Conservation (phyloP, 2,329 filamentous ascomycete genomes). For the Neonectria coccinea region DNA sequence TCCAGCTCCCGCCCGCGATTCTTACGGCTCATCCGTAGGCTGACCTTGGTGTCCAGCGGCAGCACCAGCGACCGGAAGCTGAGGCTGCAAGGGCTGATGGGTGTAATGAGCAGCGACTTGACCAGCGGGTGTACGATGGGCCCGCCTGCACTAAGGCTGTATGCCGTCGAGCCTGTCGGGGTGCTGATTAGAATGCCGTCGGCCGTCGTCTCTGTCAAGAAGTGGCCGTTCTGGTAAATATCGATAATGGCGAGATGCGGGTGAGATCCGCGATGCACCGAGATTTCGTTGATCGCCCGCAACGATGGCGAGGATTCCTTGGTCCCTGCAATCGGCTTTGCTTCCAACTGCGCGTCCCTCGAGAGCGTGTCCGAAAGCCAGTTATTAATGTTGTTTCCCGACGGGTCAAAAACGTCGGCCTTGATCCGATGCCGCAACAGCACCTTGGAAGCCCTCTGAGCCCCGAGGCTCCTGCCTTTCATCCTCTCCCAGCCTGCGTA, state of each 20-base stretch:
- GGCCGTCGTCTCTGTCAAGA: constrained; percentile 92
- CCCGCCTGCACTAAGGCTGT: constrained; percentile 91
- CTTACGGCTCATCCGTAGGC: constrained; percentile 82
- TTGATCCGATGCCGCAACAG: constrained; percentile 88
- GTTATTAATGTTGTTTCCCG: constrained; percentile 71
- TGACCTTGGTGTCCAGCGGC: constrained; percentile 86
- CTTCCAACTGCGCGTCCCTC: constrained; percentile 56
- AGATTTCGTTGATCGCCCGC: constrained; percentile 92
- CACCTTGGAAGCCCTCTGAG: constrained; percentile 79
- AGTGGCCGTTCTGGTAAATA: constrained; percentile 88
- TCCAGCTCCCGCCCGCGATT: constrained; percentile 82
- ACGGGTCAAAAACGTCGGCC: constrained; percentile 82
- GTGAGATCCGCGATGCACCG: constrained; percentile 89
- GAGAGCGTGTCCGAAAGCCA: constrained; percentile 60
- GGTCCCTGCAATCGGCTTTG: constrained; percentile 50
- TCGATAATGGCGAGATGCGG: constrained; percentile 93
- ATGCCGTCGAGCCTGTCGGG: constrained; percentile 94
- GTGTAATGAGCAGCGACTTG: constrained; percentile 87
- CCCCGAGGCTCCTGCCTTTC: constrained; percentile 84
- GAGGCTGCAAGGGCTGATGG: constrained; percentile 91
- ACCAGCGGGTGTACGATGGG: constrained; percentile 95
- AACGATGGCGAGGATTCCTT: constrained; percentile 57
- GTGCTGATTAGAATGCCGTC: constrained; percentile 96
- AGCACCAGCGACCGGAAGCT: constrained; percentile 93
- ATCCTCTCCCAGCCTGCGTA: constrained; percentile 74